Conservation (phyloP, 306 rosid species). For the Coriaria nepalensis region DNA sequence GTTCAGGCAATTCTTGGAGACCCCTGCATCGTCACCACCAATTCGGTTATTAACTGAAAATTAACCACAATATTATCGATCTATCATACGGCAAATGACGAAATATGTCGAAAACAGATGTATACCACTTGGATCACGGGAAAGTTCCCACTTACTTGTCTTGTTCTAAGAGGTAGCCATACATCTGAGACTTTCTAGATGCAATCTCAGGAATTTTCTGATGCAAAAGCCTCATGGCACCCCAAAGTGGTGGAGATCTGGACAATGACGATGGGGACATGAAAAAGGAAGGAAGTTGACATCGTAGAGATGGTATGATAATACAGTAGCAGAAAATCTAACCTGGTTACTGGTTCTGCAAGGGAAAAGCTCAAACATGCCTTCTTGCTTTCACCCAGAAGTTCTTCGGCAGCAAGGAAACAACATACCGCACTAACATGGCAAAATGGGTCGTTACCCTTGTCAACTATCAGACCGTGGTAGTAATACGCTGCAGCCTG, state of each 20-base stretch:
- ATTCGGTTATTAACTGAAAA: no score
- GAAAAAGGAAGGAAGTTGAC: no score
- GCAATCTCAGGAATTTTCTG: slow-evolving; percentile 93
- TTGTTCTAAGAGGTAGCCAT: slow-evolving; percentile 74
- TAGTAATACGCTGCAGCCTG: slow-evolving; percentile 95
- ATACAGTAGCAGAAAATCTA: slow-evolving; percentile 9
- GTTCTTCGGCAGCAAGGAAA: slow-evolving; percentile 87
- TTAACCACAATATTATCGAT: no score
- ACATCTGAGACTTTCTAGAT: slow-evolving; percentile 71
- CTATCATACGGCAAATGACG: no score
- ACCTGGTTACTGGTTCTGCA: slow-evolving; percentile 84
- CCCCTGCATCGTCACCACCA: slow-evolving; percentile 34
- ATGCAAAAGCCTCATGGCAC: slow-evolving; percentile 64
- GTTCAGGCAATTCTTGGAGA: slow-evolving; percentile 65
- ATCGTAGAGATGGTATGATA: background rate
- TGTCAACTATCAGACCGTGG: slow-evolving; percentile 84
- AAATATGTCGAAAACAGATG: no score
- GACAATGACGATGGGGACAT: background rate
- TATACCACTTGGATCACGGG: no score
- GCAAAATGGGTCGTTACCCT: slow-evolving; percentile 59
- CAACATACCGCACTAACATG: slow-evolving; percentile 62
- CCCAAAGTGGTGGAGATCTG: slow-evolving; percentile 89
- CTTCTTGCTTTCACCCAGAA: slow-evolving; percentile 71
- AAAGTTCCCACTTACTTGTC: slow-evolving; percentile 52
- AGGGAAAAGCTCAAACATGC: slow-evolving; percentile 77